Evolutionary conservation across 2,329 filamentous ascomycete species (phyloP).

Genomic region (Colletotrichum chrysophilum): DNA sequence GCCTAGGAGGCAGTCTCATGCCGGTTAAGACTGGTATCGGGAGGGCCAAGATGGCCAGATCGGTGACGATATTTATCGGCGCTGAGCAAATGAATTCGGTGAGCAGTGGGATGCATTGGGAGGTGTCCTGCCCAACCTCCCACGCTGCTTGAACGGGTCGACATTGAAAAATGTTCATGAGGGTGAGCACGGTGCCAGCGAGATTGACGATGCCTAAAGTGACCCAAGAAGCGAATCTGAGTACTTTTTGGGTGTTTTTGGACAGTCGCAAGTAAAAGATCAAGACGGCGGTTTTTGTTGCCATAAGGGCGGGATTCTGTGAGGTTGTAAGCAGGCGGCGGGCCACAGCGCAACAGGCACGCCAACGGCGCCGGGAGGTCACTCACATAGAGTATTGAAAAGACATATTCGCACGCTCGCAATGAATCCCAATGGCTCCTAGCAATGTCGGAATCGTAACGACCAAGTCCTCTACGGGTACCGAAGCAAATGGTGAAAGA

Average conservation of each 20-base stretch:
- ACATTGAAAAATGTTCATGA: slow-evolving; percentile 90
- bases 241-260: slow-evolving; percentile 75
- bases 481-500: slow-evolving; percentile 71
- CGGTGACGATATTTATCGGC: slow-evolving; percentile 90
- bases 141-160: slow-evolving; percentile 76
- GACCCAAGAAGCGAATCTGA: slow-evolving; percentile 82
- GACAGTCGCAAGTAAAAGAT: slow-evolving; percentile 88
- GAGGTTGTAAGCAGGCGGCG: neutral
- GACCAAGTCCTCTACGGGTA: slow-evolving; percentile 69
- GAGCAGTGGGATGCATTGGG: slow-evolving; percentile 60
- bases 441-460: slow-evolving; percentile 66
- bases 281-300: slow-evolving; percentile 90
- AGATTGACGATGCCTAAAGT: slow-evolving; percentile 80
- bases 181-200: slow-evolving; percentile 78
- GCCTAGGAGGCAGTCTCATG: slow-evolving; percentile 83
- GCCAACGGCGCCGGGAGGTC: neutral
- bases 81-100: slow-evolving; percentile 76
- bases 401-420: slow-evolving; percentile 66
- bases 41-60: slow-evolving; percentile 84
- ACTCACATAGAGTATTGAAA: slow-evolving; percentile 67
- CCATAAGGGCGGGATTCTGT: slow-evolving; percentile 90
- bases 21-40: slow-evolving; percentile 87
- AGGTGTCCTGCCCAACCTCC: slow-evolving; percentile 38
- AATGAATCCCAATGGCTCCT: slow-evolving; percentile 53
- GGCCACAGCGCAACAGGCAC: neutral